Percentiles rank a stretch among this genome's conserved stretches.
Evolutionary conservation across 129 eudicot genomes (phyloP).

Genomic region (Rutidosis leptorrhynchoides): DNA sequence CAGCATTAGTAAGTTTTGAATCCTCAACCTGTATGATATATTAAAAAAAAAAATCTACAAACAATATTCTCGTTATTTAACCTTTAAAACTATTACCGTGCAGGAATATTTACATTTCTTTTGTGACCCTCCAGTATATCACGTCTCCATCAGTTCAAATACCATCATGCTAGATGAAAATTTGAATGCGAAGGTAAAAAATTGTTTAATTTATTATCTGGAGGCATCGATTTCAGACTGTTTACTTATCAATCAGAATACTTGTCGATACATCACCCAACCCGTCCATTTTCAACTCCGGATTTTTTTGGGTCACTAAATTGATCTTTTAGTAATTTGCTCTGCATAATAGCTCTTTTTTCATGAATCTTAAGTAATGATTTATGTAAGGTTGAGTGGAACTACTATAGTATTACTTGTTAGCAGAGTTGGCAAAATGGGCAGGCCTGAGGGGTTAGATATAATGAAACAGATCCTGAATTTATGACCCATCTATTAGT

Average conservation of each 20-base stretch:
- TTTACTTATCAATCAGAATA: no score
- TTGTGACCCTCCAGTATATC: slow-evolving; percentile 78
- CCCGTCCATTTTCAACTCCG: no score
- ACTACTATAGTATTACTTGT: not conserved
- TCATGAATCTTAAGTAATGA: no score
- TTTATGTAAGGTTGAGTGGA: not conserved
- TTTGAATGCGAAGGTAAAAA: slow-evolving; percentile 65
- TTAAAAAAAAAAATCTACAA: no score
- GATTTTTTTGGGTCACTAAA: no score
- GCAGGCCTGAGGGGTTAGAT: not conserved
- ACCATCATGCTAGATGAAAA: slow-evolving; percentile 80
- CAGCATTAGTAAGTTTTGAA: slow-evolving; percentile 65
- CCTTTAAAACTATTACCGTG: slow-evolving; percentile 1
- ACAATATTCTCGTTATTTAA: no score
- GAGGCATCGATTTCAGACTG: no score
- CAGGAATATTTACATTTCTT: slow-evolving; percentile 86
- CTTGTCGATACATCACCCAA: no score
- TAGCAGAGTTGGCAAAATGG: not conserved
- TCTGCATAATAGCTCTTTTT: no score
- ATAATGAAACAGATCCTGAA: not conserved
- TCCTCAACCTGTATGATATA: not conserved
- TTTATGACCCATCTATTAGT: not conserved
- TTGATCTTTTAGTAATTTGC: no score
- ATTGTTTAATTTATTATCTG: no score
- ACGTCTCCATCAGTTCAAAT: slow-evolving; percentile 77